Percentiles rank a stretch among this genome's conserved stretches.
Conservation (phyloP, 2,329 filamentous ascomycete species). For the Venturia oleaginea region DNA sequence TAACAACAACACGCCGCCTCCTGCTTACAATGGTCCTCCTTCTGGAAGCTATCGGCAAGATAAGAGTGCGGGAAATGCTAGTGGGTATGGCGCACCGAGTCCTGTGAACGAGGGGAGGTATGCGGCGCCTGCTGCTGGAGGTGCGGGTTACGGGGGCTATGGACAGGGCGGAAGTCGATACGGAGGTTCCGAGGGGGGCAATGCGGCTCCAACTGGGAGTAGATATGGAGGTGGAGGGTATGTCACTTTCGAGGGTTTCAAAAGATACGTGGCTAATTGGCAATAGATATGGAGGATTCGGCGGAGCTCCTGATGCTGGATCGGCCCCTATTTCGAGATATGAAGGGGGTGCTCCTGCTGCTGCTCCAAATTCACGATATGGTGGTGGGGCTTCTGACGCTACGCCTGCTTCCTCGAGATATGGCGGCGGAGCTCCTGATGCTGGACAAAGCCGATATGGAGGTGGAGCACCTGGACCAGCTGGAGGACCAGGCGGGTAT, state of each 20-base stretch:
- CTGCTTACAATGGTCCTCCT: conserved; percentile 22
- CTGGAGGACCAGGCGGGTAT: background rate
- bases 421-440: background rate
- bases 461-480: conserved; percentile 1
- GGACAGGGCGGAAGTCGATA: conserved; percentile 10
- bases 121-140: conserved; percentile 22
- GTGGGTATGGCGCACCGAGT: conserved; percentile 14
- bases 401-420: too few species aligned
- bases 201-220: background rate
- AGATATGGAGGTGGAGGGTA: conserved; percentile 8
- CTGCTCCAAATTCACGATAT: background rate
- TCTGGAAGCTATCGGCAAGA: conserved; percentile 23
- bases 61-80: conserved; percentile 12
- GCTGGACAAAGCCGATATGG: background rate
- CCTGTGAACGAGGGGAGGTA: conserved; percentile 18
- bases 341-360: background rate
- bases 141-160: conserved; percentile 30
- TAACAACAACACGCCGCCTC: conserved; percentile 27
- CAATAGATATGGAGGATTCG: background rate
- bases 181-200: background rate
- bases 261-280: background rate
- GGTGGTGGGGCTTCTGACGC: conserved; percentile 5
- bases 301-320: conserved; percentile 1
- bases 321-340: background rate
- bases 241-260: background rate